Conservation (phyloP, 2,329 filamentous ascomycete genomes). For the Trichophyton rubrum region DNA sequence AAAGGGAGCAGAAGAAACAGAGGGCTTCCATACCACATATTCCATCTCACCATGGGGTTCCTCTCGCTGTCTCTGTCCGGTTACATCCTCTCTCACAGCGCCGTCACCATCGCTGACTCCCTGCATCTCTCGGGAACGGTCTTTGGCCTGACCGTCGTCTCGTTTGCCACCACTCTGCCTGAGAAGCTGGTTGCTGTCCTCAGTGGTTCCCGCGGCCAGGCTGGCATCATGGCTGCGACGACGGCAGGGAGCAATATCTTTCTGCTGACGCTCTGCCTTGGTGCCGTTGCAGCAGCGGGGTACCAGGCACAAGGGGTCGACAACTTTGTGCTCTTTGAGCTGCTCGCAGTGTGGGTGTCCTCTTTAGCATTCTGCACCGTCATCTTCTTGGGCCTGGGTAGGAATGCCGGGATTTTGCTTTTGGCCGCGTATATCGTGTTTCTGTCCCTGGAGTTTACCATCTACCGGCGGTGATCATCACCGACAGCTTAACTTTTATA, state of each 20-base stretch:
- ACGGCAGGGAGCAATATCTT: slow-evolving; percentile 46
- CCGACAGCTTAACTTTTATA: too few species aligned
- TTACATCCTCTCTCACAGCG: slow-evolving; percentile 38
- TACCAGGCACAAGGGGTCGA: background rate
- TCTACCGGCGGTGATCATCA: background rate
- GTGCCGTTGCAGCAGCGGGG: background rate
- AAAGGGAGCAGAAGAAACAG: slow-evolving; percentile 5
- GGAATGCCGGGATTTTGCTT: background rate
- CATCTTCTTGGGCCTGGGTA: background rate
- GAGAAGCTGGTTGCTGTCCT: slow-evolving; percentile 42
- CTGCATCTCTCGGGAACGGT: slow-evolving; percentile 36
- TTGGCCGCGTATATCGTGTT: background rate
- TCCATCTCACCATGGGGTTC: slow-evolving; percentile 35
- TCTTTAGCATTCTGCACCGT: background rate
- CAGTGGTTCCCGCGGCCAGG: slow-evolving; percentile 36
- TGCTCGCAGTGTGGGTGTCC: background rate
- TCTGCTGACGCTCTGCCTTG: slow-evolving; percentile 36
- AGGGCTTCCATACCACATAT: slow-evolving; percentile 28
- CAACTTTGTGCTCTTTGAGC: background rate
- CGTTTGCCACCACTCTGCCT: slow-evolving; percentile 43
- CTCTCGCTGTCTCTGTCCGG: slow-evolving; percentile 35
- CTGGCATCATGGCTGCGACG: slow-evolving; percentile 41
- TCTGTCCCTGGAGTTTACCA: background rate
- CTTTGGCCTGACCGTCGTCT: slow-evolving; percentile 38
- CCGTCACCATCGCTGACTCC: slow-evolving; percentile 29